A percentile compares a stretch with the other conserved stretches of the same genome.
Evolutionary conservation across 257 asterid genomes (phyloP).

Genomic region (Rhazya stricta): DNA sequence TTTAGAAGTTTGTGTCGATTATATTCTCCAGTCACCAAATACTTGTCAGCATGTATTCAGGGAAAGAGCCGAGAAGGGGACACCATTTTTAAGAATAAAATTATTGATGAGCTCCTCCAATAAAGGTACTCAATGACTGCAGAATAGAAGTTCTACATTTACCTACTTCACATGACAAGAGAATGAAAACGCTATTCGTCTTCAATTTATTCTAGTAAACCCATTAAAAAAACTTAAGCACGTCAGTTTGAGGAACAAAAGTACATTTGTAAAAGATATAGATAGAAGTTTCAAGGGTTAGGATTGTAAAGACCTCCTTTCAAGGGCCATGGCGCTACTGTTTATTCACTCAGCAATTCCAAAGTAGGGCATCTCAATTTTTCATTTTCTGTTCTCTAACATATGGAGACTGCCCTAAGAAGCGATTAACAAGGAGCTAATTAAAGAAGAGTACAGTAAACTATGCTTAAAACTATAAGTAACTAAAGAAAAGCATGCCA

Average conservation of each 20-base stretch:
- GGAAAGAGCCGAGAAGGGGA: background rate
- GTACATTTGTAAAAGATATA: background rate
- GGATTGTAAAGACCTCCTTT: background rate
- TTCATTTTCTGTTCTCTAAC: background rate
- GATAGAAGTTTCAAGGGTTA: background rate
- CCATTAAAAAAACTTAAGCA: background rate
- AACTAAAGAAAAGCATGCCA: background rate
- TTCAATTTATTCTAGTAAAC: background rate
- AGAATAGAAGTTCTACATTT: background rate
- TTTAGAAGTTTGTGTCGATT: background rate
- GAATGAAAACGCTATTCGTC: background rate
- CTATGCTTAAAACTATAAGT: background rate
- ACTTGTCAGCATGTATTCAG: too few relatives aligned
- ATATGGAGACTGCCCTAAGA: background rate
- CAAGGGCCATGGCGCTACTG: background rate
- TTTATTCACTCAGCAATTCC: background rate
- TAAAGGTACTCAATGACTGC: too few relatives aligned
- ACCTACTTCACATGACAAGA: background rate
- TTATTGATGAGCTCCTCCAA: background rate
- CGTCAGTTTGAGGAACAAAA: background rate
- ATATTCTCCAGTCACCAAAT: background rate
- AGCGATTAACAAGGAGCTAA: background rate
- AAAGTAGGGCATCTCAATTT: background rate
- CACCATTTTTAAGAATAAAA: background rate
- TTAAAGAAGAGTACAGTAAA: background rate